Evolutionary conservation across 2,329 filamentous ascomycete genomes (phyloP).

Genomic region (Cladosporium austrohemisphaericum): DNA sequence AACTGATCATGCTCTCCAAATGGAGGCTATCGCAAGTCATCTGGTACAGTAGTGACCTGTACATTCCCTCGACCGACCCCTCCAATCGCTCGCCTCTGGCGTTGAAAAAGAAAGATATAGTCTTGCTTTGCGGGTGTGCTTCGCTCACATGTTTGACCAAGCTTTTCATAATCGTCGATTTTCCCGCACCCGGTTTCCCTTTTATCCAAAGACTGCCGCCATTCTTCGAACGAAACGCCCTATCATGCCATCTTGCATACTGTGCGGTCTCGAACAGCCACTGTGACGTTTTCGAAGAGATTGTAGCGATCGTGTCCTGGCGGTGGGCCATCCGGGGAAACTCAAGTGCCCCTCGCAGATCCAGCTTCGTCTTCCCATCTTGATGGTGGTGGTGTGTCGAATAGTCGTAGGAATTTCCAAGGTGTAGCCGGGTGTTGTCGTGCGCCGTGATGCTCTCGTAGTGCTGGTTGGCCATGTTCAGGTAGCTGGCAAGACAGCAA

Average conservation of each 20-base stretch:
- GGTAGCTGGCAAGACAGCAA: too few species aligned
- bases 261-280: not conserved
- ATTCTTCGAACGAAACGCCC: not conserved
- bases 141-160: constrained; percentile 10
- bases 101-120: constrained; percentile 50
- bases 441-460: not conserved
- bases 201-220: constrained; percentile 38
- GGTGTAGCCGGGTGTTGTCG: not conserved
- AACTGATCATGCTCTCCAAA: too few species aligned
- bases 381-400: not conserved
- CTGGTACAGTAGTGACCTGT: constrained; percentile 49
- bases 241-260: not conserved
- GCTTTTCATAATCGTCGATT: constrained; percentile 36
- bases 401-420: not conserved
- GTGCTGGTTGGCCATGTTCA: too few species aligned
- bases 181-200: constrained; percentile 39
- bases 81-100: constrained; percentile 44
- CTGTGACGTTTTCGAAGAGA: not conserved
- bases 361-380: not conserved
- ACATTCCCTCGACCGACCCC: constrained; percentile 43
- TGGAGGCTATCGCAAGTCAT: constrained; percentile 38
- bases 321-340: not conserved
- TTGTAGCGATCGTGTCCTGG: not conserved
- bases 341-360: not conserved
- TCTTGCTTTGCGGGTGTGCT: constrained; percentile 18